Conservation (phyloP, 164 flowering plant genomes). For the Brasenia schreberi region DNA sequence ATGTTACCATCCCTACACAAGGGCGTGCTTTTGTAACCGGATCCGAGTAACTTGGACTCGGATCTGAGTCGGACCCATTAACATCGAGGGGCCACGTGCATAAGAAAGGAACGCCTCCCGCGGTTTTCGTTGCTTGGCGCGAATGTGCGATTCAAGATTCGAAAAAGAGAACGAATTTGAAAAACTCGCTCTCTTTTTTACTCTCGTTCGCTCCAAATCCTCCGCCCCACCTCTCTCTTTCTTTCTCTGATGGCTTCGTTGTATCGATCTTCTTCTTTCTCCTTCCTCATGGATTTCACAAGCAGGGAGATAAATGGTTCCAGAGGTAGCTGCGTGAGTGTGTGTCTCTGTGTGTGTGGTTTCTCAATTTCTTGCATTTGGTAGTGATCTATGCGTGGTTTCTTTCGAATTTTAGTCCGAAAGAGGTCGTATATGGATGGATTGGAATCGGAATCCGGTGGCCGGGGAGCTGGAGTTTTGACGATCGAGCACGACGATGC, state of each 20-base stretch:
- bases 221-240: too few relatives aligned
- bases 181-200: not conserved
- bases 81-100: too few relatives aligned
- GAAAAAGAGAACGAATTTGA: not conserved
- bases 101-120: not conserved
- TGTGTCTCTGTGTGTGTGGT: not conserved
- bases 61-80: too few relatives aligned
- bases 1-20: too few relatives aligned
- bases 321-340: constrained; percentile 30
- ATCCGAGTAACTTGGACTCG: too few relatives aligned
- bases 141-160: not conserved
- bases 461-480: constrained; percentile 26
- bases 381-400: not conserved
- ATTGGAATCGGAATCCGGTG: constrained; percentile 16
- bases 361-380: not conserved
- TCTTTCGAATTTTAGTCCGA: constrained; percentile 29
- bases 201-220: not conserved
- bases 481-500: constrained; percentile 39
- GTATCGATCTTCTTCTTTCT: constrained; percentile 4
- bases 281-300: constrained; percentile 47
- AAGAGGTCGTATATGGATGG: constrained; percentile 36
- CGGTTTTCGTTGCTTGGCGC: not conserved
- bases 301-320: constrained; percentile 73
- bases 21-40: too few relatives aligned
- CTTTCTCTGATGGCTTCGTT: not conserved